Conservation (phyloP, 1,284 basidiomycete genomes). For the Heterobasidion parviporum region DNA sequence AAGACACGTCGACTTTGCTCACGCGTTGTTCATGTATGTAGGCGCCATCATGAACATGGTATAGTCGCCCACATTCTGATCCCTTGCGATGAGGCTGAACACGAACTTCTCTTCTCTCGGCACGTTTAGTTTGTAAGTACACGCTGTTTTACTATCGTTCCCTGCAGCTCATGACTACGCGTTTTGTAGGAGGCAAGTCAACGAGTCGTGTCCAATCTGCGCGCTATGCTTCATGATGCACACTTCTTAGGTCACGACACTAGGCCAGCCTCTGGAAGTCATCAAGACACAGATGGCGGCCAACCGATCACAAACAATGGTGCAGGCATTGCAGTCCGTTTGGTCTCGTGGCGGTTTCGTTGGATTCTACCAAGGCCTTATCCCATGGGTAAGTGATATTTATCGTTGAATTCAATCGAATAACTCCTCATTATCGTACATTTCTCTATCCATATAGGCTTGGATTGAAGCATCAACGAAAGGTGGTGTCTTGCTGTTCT, state of each 20-base stretch:
- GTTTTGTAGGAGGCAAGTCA: constrained; percentile 37
- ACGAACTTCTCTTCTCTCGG: background rate
- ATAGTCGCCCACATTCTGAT: constrained; percentile 8
- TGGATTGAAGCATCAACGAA: constrained; percentile 99
- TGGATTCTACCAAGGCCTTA: constrained; percentile 98
- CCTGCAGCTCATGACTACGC: constrained; percentile 9
- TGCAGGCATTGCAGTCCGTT: constrained; percentile 78
- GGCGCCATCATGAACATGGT: constrained; percentile 98
- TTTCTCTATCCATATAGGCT: constrained; percentile 57
- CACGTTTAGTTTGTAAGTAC: constrained; percentile 49
- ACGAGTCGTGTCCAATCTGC: background rate
- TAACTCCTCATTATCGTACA: background rate
- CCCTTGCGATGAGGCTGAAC: constrained; percentile 1
- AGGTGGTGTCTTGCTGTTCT: constrained; percentile 93
- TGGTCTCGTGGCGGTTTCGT: constrained; percentile 86
- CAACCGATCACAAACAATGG: constrained; percentile 86
- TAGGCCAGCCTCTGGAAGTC: constrained; percentile 97
- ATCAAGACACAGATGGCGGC: constrained; percentile 99
- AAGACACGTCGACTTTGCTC: constrained; percentile 9
- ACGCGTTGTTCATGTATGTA: constrained; percentile 22
- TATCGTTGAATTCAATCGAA: constrained; percentile 8
- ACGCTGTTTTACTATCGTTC: constrained; percentile 2
- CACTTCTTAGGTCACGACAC: constrained; percentile 76
- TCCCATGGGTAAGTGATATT: constrained; percentile 78
- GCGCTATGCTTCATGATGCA: background rate